Conservation (phyloP, 1,284 basidiomycete genomes). For the Trichosporon ovoides region DNA sequence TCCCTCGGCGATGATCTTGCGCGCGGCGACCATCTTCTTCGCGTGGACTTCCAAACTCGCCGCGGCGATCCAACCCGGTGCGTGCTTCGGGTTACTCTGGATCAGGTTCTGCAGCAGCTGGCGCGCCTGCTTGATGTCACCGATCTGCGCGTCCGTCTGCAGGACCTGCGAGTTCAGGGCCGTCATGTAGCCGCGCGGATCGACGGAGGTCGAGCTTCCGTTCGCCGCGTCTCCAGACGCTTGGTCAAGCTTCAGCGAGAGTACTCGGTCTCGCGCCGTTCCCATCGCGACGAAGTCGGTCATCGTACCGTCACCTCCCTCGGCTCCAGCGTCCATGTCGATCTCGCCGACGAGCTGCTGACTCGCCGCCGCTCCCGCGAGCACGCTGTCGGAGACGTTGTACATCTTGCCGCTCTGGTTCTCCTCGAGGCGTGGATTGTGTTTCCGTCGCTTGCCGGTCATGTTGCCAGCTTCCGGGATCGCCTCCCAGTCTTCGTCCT, state of each 20-base stretch:
- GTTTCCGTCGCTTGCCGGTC: constrained; percentile 82
- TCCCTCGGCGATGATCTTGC: constrained; percentile 88
- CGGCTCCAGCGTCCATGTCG: constrained; percentile 62
- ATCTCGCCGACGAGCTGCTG: constrained; percentile 69
- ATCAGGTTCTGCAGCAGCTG: constrained; percentile 94
- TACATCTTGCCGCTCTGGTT: constrained; percentile 59
- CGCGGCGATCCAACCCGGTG: constrained; percentile 97
- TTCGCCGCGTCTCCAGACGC: constrained; percentile 65
- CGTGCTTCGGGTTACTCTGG: constrained; percentile 94
- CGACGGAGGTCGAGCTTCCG: constrained; percentile 80
- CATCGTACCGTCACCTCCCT: constrained; percentile 66
- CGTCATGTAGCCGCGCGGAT: constrained; percentile 95
- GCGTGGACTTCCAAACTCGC: constrained; percentile 92
- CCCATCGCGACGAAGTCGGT: constrained; percentile 98
- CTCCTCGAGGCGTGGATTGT: constrained; percentile 60
- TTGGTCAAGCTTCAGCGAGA: constrained; percentile 85
- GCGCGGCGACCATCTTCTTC: constrained; percentile 88
- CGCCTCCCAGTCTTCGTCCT: constrained; percentile 87
- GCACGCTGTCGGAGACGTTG: constrained; percentile 85
- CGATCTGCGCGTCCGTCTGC: constrained; percentile 93
- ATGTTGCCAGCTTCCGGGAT: constrained; percentile 96
- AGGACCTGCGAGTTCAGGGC: constrained; percentile 83
- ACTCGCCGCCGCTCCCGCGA: constrained; percentile 50
- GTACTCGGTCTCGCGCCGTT: constrained; percentile 89
- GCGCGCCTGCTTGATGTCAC: constrained; percentile 92